Conservation (phyloP, 441 rosid genomes). For the Populus tomentosa region DNA sequence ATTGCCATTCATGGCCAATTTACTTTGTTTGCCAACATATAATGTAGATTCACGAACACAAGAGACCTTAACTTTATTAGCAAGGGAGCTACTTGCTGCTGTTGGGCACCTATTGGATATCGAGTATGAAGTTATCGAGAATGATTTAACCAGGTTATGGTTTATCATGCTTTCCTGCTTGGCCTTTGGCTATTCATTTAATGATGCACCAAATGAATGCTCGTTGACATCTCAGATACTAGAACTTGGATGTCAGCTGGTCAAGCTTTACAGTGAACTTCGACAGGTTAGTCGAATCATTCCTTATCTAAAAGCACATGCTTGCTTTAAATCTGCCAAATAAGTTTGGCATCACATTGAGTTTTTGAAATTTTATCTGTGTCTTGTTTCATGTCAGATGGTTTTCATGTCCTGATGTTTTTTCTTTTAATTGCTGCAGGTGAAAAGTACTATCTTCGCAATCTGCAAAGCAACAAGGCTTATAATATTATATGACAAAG, state of each 20-base stretch:
- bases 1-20: no score
- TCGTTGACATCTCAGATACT: constrained; percentile 41
- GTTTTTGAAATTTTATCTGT: constrained; percentile 10
- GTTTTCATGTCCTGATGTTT: constrained; percentile 6
- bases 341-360: not conserved
- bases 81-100: constrained; percentile 40
- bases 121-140: constrained; percentile 73
- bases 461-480: constrained; percentile 76
- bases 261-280: constrained; percentile 77
- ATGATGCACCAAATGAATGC: constrained; percentile 31
- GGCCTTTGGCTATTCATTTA: constrained; percentile 39
- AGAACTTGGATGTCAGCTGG: constrained; percentile 65
- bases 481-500: constrained; percentile 8
- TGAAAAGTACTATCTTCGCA: constrained; percentile 53
- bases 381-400: constrained; percentile 3
- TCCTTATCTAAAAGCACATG: not conserved
- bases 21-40: no score
- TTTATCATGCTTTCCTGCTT: constrained; percentile 53
- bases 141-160: constrained; percentile 71
- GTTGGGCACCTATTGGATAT: constrained; percentile 62
- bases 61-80: not conserved
- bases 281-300: constrained; percentile 73
- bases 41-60: no score
- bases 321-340: not conserved
- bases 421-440: constrained; percentile 45